Percentiles rank a stretch among this genome's conserved stretches.
Conservation (phyloP, 768 basidiomycete species). For the Suillus alpinus region DNA sequence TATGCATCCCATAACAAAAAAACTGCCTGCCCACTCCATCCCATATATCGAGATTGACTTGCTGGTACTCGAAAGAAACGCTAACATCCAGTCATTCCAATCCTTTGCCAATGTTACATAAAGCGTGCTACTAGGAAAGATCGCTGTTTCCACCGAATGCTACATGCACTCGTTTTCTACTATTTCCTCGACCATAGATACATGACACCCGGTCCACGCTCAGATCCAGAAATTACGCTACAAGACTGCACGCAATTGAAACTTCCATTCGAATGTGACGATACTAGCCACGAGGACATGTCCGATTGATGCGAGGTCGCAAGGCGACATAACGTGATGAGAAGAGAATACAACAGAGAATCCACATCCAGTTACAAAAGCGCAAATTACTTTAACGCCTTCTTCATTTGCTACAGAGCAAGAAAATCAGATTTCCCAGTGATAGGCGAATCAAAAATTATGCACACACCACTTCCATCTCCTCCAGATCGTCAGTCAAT, state of each 20-base stretch:
- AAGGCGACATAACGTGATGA: background rate
- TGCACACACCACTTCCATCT: constrained; percentile 82
- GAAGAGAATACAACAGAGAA: background rate
- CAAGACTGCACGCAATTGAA: background rate
- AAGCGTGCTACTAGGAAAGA: background rate
- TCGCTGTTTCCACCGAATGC: background rate
- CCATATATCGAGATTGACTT: background rate
- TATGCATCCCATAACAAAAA: background rate
- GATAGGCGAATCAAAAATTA: background rate
- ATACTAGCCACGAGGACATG: background rate
- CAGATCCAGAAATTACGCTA: background rate
- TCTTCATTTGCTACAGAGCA: constrained; percentile 70
- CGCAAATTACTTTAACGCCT: constrained; percentile 58
- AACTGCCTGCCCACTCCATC: background rate
- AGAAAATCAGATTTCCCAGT: background rate
- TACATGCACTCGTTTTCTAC: background rate
- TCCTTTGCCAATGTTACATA: background rate
- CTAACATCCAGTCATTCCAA: background rate
- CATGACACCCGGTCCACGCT: background rate
- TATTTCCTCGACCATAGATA: background rate
- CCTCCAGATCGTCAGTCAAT: constrained; percentile 86
- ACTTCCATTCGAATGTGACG: background rate
- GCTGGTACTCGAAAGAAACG: background rate
- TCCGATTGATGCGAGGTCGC: background rate
- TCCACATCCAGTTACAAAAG: background rate